Conservation (phyloP, 495 filamentous ascomycete species). For the Penicillium daleae region DNA sequence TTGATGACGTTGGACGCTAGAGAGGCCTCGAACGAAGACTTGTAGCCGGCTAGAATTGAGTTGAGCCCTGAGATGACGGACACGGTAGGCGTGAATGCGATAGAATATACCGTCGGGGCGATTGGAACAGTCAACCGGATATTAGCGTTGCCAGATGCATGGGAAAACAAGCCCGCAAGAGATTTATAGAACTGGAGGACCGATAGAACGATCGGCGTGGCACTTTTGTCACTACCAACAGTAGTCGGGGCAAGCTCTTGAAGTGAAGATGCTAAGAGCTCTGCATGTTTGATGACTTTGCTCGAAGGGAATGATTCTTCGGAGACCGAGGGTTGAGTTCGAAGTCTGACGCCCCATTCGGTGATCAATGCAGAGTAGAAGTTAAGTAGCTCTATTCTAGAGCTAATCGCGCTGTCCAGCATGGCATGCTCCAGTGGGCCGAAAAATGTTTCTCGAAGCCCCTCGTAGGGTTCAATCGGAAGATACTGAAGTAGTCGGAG, state of each 20-base stretch:
- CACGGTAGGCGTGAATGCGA: constrained; percentile 66
- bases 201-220: constrained; percentile 34
- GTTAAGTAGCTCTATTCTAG: constrained; percentile 59
- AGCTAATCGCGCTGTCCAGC: constrained; percentile 52
- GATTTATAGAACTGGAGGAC: constrained; percentile 74
- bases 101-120: constrained; percentile 67
- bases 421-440: constrained; percentile 61
- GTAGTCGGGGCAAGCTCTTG: constrained; percentile 50
- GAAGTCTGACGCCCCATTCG: constrained; percentile 63
- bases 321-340: constrained; percentile 29
- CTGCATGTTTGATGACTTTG: constrained; percentile 59
- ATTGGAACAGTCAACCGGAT: constrained; percentile 70
- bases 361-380: constrained; percentile 74
- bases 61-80: constrained; percentile 72
- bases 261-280: constrained; percentile 64
- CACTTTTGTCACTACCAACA: constrained; percentile 12
- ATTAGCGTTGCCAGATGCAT: constrained; percentile 49
- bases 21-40: constrained; percentile 72
- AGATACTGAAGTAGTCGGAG: constrained; percentile 67
- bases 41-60: constrained; percentile 67
- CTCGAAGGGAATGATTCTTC: constrained; percentile 46
- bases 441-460: constrained; percentile 52
- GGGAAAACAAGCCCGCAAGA: constrained; percentile 57
- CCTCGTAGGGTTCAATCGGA: constrained; percentile 61
- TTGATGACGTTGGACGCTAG: constrained; percentile 48